Percentiles rank a stretch among this genome's conserved stretches.
Evolutionary conservation across 495 filamentous ascomycete species (phyloP).

Genomic region (Symbiotaphrina buchneri): DNA sequence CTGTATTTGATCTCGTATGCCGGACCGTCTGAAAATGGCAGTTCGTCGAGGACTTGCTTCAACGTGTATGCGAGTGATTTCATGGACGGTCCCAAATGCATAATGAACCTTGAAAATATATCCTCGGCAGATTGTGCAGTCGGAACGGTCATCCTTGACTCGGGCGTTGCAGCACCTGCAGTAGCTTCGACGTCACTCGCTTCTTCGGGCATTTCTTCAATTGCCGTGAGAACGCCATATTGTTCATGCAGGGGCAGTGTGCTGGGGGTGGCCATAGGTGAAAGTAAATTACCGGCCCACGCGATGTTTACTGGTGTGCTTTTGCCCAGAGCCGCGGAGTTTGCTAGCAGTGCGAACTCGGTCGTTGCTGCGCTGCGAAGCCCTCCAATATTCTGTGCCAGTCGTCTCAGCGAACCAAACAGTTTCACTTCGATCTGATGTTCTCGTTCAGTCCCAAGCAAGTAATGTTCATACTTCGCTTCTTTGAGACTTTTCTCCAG

Average conservation of each 20-base stretch:
- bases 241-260: conserved; percentile 16
- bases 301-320: conserved; percentile 4
- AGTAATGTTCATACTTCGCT: conserved; percentile 75
- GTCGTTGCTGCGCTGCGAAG: conserved; percentile 73
- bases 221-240: conserved; percentile 27
- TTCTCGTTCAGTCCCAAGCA: conserved; percentile 60
- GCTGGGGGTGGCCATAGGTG: background rate
- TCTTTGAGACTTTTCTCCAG: conserved; percentile 68
- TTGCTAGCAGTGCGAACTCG: conserved; percentile 63
- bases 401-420: conserved; percentile 63
- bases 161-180: background rate
- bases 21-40: conserved; percentile 49
- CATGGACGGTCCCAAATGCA: conserved; percentile 78
- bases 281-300: background rate
- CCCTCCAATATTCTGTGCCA: conserved; percentile 80
- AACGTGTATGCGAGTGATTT: conserved; percentile 83
- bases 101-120: conserved; percentile 76
- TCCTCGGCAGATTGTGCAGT: conserved; percentile 33
- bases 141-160: conserved; percentile 7
- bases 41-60: conserved; percentile 66
- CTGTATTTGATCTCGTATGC: conserved; percentile 49
- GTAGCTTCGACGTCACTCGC: conserved; percentile 9
- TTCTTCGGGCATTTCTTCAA: conserved; percentile 45
- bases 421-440: conserved; percentile 62
- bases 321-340: conserved; percentile 16